These are phyloP conservation scores for Pinus tabuliformis DNA, from an alignment of 75 land plant species.

Conservation along the genomic window DNA sequence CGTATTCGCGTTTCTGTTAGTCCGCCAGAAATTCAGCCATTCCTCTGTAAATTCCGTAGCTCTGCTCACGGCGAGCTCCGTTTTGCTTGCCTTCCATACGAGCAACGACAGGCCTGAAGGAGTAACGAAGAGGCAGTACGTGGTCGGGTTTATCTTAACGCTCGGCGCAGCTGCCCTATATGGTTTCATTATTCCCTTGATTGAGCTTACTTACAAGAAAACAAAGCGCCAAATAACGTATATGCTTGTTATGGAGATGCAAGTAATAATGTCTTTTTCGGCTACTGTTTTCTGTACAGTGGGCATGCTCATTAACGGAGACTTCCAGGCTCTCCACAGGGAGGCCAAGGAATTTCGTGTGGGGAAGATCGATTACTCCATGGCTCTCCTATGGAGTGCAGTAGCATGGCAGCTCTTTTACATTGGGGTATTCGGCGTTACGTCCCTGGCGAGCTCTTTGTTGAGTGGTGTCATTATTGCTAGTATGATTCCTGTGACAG, in stretches of 20 bases:
- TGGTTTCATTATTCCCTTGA: constrained; percentile 16
- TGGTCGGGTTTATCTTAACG: constrained; percentile 17
- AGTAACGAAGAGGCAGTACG: constrained; percentile 9
- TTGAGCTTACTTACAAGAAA: constrained; percentile 21
- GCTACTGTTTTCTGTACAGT: constrained; percentile 19
- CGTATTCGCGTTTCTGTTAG: constrained; percentile 24
- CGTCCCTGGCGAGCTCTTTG: constrained; percentile 18
- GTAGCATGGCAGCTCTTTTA: constrained; percentile 17
- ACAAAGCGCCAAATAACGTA: not conserved
- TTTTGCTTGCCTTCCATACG: constrained; percentile 15
- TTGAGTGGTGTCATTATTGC: constrained; percentile 15
- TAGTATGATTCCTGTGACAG: constrained; percentile 16
- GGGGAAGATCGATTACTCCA: constrained; percentile 19
- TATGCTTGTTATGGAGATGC: constrained; percentile 18
- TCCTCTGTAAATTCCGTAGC: constrained; percentile 21
- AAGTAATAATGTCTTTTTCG: constrained; percentile 6
- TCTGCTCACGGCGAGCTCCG: constrained; percentile 20
- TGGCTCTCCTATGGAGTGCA: constrained; percentile 11
- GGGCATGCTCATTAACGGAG: constrained; percentile 22
- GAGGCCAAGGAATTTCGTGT: constrained; percentile 16
- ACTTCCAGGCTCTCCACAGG: constrained; percentile 11
- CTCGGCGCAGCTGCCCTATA: constrained; percentile 19
- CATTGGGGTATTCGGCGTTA: constrained; percentile 16
- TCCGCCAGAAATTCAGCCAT: constrained; percentile 19
- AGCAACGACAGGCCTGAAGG: constrained; percentile 20